Evolutionary conservation across 1,139 yeast species (phyloP).

Genomic region (Geotrichum restrictum): DNA sequence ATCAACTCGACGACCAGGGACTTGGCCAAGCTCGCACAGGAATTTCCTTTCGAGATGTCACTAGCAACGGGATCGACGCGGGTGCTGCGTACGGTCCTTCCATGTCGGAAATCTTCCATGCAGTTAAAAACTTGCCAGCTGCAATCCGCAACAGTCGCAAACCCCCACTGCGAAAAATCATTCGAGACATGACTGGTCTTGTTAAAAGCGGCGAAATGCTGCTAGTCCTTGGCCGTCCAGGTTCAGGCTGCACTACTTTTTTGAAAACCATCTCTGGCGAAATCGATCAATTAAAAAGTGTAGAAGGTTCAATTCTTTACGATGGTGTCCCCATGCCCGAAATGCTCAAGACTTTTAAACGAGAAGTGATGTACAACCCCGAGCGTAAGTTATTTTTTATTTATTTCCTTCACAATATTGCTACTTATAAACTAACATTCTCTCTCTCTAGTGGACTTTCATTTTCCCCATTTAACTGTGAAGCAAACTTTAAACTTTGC

Average conservation of each 20-base stretch:
- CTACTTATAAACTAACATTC: too few species aligned
- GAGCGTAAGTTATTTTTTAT: constrained; percentile 44
- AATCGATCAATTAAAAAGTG: constrained; percentile 40
- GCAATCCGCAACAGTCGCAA: constrained; percentile 21
- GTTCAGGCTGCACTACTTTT: constrained; percentile 61
- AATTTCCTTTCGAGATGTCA: constrained; percentile 45
- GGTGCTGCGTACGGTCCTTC: constrained; percentile 52
- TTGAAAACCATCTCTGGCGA: constrained; percentile 54
- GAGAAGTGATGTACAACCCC: constrained; percentile 54
- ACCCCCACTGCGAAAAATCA: constrained; percentile 17
- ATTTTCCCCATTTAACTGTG: constrained; percentile 58
- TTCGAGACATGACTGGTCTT: constrained; percentile 21
- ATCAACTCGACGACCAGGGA: constrained; percentile 42
- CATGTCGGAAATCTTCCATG: constrained; percentile 44
- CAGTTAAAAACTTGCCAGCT: constrained; percentile 35
- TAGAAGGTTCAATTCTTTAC: constrained; percentile 44
- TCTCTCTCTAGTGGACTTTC: constrained; percentile 43
- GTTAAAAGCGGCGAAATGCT: constrained; percentile 51
- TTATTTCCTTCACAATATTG: too few species aligned
- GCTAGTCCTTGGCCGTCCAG: constrained; percentile 58
- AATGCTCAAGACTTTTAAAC: constrained; percentile 46
- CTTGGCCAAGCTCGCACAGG: constrained; percentile 49
- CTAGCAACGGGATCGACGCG: constrained; percentile 51
- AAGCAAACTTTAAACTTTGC: constrained; percentile 59
- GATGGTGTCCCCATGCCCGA: constrained; percentile 49